phyloP scores from a whole-genome alignment of 1,139 yeast genomes.

The Blastobotrys serpentis region DNA sequence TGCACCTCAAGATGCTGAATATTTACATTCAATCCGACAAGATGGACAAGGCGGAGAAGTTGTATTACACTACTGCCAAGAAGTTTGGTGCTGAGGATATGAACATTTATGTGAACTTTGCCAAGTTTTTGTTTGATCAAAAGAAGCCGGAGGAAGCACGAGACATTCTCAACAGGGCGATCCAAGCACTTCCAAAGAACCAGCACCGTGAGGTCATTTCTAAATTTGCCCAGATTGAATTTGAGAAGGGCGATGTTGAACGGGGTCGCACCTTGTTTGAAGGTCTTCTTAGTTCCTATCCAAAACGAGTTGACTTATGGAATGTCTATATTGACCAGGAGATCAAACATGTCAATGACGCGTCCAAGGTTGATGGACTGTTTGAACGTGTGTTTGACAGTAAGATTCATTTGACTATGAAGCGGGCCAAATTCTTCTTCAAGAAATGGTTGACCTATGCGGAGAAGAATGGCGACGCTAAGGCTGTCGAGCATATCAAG shows the following conservation, averaged over 20 bases:
- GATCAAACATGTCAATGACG: constrained; percentile 59
- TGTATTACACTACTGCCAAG: constrained; percentile 68
- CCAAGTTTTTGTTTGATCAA: constrained; percentile 66
- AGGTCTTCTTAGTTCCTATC: constrained; percentile 85
- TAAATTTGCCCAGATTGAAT: constrained; percentile 88
- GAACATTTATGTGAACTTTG: constrained; percentile 59
- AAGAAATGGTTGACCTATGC: constrained; percentile 87
- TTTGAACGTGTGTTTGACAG: constrained; percentile 67
- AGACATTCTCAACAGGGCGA: constrained; percentile 66
- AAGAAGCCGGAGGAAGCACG: constrained; percentile 57
- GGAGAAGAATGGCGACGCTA: constrained; percentile 65
- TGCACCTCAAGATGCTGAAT: constrained; percentile 76
- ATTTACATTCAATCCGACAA: constrained; percentile 70
- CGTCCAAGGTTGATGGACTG: constrained; percentile 60
- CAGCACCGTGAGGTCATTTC: constrained; percentile 78
- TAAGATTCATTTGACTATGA: constrained; percentile 67
- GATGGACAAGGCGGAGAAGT: constrained; percentile 67
- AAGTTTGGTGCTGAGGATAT: constrained; percentile 65
- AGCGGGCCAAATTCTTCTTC: constrained; percentile 94
- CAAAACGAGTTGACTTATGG: constrained; percentile 93
- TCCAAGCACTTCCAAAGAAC: constrained; percentile 69
- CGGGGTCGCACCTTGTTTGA: constrained; percentile 94
- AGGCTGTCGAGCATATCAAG: constrained; percentile 78
- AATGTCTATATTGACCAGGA: constrained; percentile 93
- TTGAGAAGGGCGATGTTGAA: constrained; percentile 81